Evolutionary conservation across 768 basidiomycete genomes (phyloP), one percentile per base, ranked within the genome.

Genomic region (Phlegmacium glaucopus): DNA sequence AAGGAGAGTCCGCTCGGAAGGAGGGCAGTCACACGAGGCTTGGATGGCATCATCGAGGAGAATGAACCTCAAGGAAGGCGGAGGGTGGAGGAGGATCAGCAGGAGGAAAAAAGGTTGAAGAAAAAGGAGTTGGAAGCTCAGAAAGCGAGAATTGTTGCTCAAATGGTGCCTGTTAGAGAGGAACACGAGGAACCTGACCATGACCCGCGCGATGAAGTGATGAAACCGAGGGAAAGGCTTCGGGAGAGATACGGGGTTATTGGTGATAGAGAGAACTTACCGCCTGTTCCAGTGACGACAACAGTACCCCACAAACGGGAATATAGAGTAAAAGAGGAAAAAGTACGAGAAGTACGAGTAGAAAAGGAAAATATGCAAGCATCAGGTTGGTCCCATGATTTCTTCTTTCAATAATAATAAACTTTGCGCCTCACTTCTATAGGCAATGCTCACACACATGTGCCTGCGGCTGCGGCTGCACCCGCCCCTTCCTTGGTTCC

Each of bases 131-230:
- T 94, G 30, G 92, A 92, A 63, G 80, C 82, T 9, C 93, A 94
- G 69, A 95, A 95, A 68, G 92, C 92, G 40, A 76, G 92, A 46
- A 94, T 95, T 49, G 93, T 95, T 2, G 89, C 90, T 41, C 90
- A 94, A 72, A 94, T 94, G 92, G 90, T 83, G 3, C 86, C 86
- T 17, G 72, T 73, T 15, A 65, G 67, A 44, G 75, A 78, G 39
- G 75, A 75, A 12, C 70, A 72, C 25, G 71, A 70, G 3, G 67
- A 62, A 12, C 58, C 45, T 8, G 64, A 54, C 28, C 58, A 60
- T 1, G 60, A 56, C 25, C 67, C 52, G n/a, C 56, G 47, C 10
- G 67, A 61, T 42, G 72, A 68, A 17, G 68, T 69, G 27, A 68
- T 47, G 25, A 59, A 55, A 47, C 57, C 63, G 28, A 53, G 53